Percentiles rank a stretch among this genome's conserved stretches.
Evolutionary conservation across 2,329 filamentous ascomycete genomes (phyloP).

Genomic region (Cadophora malorum): DNA sequence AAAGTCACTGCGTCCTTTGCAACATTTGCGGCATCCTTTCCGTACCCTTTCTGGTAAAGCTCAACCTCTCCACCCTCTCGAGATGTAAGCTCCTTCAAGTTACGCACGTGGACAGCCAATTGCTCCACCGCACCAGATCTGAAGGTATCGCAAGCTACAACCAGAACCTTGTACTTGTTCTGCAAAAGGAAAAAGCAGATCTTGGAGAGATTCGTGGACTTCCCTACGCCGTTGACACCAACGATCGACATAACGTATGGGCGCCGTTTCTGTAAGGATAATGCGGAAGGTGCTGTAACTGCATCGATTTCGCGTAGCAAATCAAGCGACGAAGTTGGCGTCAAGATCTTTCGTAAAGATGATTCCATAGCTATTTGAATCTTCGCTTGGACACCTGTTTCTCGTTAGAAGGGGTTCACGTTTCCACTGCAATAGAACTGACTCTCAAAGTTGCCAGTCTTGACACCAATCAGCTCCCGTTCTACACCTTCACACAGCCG

Average conservation of each 20-base stretch:
- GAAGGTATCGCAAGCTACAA: constrained; percentile 96
- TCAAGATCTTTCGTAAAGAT: constrained; percentile 92
- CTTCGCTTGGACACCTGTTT: constrained; percentile 73
- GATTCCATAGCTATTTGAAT: constrained; percentile 89
- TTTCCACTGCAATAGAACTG: constrained; percentile 34
- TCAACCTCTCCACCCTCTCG: constrained; percentile 87
- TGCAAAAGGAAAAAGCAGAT: constrained; percentile 98
- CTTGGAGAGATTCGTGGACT: constrained; percentile 96
- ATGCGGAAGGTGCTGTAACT: constrained; percentile 69
- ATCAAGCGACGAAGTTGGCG: constrained; percentile 92
- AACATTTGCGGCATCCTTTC: constrained; percentile 94
- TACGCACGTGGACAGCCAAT: constrained; percentile 91
- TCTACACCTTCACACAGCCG: constrained; percentile 92
- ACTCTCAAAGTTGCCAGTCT: constrained; percentile 89
- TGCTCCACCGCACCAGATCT: constrained; percentile 97
- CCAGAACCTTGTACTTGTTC: constrained; percentile 94
- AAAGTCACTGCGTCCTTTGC: constrained; percentile 91
- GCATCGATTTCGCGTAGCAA: constrained; percentile 91
- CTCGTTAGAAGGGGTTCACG: constrained; percentile 35
- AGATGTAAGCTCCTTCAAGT: constrained; percentile 85
- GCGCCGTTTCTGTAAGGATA: constrained; percentile 68
- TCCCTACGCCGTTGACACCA: constrained; percentile 97
- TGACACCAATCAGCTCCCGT: constrained; percentile 85
- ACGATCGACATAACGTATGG: constrained; percentile 99
- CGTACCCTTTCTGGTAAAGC: constrained; percentile 96